phyloP scores from a whole-genome alignment of 306 rosid genomes.

The Sindora glabra region DNA sequence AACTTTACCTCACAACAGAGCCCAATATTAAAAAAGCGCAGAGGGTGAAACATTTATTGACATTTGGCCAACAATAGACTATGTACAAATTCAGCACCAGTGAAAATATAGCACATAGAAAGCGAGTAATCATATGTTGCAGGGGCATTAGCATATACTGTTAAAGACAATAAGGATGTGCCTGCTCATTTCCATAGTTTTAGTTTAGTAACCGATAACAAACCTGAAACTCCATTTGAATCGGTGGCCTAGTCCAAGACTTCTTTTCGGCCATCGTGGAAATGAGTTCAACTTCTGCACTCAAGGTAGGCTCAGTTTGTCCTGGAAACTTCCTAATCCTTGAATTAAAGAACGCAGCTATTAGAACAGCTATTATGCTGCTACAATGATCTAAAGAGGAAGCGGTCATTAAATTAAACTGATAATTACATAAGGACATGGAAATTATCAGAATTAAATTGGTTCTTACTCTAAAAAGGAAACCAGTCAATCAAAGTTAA shows the following conservation, averaged over 20 bases:
- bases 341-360: not conserved
- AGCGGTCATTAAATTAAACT: too few relatives aligned
- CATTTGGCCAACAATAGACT: not conserved
- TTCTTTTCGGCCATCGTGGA: conserved; percentile 92
- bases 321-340: conserved; percentile 95
- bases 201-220: conserved; percentile 11
- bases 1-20: not conserved
- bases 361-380: not conserved
- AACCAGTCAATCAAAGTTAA: too few relatives aligned
- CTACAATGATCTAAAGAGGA: too few relatives aligned
- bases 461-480: too few relatives aligned
- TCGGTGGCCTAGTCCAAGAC: conserved; percentile 93
- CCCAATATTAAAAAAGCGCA: not conserved
- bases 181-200: too few relatives aligned
- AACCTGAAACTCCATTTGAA: conserved; percentile 99
- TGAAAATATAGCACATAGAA: too few relatives aligned
- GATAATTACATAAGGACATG: too few relatives aligned
- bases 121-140: too few relatives aligned
- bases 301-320: conserved; percentile 94
- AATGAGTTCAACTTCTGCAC: conserved; percentile 98
- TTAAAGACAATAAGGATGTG: too few relatives aligned
- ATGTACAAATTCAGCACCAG: too few relatives aligned
- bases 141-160: too few relatives aligned
- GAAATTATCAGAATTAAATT: too few relatives aligned
- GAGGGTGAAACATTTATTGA: not conserved